phyloP scores from a whole-genome alignment of 768 basidiomycete genomes.

The Tulasnella sp. region DNA sequence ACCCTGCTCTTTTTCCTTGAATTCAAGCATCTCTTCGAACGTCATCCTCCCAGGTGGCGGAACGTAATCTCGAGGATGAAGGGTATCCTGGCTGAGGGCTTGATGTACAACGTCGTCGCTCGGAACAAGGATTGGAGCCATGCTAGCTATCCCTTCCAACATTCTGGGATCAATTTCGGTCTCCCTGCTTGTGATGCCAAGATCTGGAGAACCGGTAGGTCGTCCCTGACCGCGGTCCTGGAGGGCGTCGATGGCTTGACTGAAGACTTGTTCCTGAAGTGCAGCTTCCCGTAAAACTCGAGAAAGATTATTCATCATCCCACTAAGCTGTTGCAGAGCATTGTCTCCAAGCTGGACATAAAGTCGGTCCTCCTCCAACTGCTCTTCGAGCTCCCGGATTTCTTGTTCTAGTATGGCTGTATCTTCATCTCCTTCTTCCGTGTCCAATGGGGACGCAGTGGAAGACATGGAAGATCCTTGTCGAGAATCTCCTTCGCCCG shows the following conservation, averaged over 20 bases:
- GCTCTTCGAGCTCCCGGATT: background rate
- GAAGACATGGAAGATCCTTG: background rate
- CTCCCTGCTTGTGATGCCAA: background rate
- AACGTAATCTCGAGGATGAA: background rate
- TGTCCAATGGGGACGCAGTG: background rate
- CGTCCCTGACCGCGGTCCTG: background rate
- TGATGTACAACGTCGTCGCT: background rate
- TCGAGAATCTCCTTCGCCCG: too few species aligned
- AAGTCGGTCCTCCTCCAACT: background rate
- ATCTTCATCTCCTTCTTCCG: background rate
- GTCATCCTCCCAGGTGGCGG: background rate
- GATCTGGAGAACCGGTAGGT: background rate
- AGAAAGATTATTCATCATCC: background rate
- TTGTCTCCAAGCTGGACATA: background rate
- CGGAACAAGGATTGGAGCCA: too few species aligned
- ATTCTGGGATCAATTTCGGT: background rate
- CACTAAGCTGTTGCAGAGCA: background rate
- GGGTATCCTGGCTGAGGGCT: background rate
- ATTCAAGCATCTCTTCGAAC: conserved; percentile 13
- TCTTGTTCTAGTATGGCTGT: background rate
- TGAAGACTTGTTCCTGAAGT: background rate
- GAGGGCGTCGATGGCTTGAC: background rate
- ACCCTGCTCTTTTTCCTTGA: background rate
- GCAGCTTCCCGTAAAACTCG: background rate
- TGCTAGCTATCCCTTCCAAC: background rate